Evolutionary conservation across 805 yeast species (phyloP).

Genomic region (Scheffersomyces coipomensis): DNA sequence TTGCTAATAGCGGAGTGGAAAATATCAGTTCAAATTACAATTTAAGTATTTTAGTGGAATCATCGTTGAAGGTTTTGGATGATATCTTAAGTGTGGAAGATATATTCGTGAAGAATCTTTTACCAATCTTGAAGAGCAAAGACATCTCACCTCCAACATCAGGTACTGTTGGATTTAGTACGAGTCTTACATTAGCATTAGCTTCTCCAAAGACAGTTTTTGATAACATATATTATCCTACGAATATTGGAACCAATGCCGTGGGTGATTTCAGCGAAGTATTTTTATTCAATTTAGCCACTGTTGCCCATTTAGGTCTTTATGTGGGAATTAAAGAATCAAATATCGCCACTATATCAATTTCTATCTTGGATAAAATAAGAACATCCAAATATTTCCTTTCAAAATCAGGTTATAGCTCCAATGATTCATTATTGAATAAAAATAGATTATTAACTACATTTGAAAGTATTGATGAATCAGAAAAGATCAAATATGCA

Average conservation of each 20-base stretch:
- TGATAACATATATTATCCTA: conserved; percentile 38
- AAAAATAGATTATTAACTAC: conserved; percentile 67
- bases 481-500: conserved; percentile 67
- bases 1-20: conserved; percentile 63
- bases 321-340: conserved; percentile 62
- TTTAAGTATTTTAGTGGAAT: conserved; percentile 7
- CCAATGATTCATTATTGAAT: conserved; percentile 30
- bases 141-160: conserved; percentile 11
- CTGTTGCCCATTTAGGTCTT: conserved; percentile 71
- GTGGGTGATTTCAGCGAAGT: conserved; percentile 68
- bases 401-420: conserved; percentile 1
- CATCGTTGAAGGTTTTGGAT: conserved; percentile 44
- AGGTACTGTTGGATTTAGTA: conserved; percentile 16
- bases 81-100: conserved; percentile 53
- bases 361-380: conserved; percentile 52
- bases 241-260: conserved; percentile 56
- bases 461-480: conserved; percentile 75
- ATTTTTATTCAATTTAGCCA: conserved; percentile 63
- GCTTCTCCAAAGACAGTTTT: conserved; percentile 17
- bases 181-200: conserved; percentile 26
- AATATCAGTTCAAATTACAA: conserved; percentile 33
- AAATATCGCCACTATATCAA: conserved; percentile 50
- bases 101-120: conserved; percentile 53
- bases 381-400: conserved; percentile 37
- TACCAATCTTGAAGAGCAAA: conserved; percentile 48